phyloP scores from a whole-genome alignment of 208 protist species.

The Leishmania major region DNA sequence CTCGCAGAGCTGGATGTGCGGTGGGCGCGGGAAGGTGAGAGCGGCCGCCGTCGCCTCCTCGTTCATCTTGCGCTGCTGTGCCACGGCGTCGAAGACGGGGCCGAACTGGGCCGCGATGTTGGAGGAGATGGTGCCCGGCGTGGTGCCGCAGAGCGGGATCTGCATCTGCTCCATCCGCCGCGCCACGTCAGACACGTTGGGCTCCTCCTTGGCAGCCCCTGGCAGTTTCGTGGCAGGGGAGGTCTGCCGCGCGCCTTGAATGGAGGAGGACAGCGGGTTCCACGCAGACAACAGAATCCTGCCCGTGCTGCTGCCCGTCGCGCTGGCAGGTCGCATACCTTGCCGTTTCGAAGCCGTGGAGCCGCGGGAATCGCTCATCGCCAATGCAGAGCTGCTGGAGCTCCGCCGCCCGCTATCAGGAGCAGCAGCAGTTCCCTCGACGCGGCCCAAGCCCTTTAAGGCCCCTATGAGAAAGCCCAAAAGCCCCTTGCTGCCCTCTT shows the following conservation, averaged over 20 bases:
- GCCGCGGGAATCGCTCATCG: not conserved
- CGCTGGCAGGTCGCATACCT: not conserved
- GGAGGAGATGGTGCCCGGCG: conserved; percentile 30
- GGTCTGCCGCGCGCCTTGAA: not conserved
- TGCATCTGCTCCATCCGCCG: conserved; percentile 17
- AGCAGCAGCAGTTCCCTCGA: not conserved
- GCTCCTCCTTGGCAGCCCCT: not conserved
- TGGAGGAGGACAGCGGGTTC: conserved; percentile 11
- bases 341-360: not conserved
- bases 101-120: conserved; percentile 17
- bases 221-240: not conserved
- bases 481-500: conserved; percentile 14
- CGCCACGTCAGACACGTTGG: not conserved
- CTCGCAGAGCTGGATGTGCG: conserved; percentile 32
- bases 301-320: not conserved
- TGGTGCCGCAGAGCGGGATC: conserved; percentile 44
- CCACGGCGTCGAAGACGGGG: conserved; percentile 20
- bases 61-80: not conserved
- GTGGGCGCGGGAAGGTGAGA: conserved; percentile 7
- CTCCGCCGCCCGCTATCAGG: not conserved
- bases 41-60: not conserved
- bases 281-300: conserved; percentile 13
- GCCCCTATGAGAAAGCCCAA: conserved; percentile 15
- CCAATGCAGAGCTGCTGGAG: not conserved
- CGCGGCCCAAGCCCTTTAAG: conserved; percentile 12